These are phyloP conservation scores for Hevea brasiliensis DNA, from an alignment of 345 rosid species.

Conservation along the genomic window DNA sequence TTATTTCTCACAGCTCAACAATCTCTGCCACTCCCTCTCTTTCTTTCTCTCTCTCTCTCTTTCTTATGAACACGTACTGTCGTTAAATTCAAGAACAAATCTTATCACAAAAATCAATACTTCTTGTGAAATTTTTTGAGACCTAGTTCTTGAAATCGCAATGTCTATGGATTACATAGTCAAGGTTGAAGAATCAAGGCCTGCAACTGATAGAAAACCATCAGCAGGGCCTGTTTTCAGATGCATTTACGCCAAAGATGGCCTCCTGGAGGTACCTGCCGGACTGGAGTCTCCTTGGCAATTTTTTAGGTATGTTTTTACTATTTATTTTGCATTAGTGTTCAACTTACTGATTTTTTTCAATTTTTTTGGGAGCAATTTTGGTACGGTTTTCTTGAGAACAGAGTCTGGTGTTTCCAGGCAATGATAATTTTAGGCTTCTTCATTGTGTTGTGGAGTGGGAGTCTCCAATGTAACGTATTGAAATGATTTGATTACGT, in stretches of 20 bases:
- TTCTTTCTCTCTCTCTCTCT: neutral
- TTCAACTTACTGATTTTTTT: neutral
- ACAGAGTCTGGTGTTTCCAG: no score
- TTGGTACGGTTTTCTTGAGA: no score
- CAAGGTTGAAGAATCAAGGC: slow-evolving; percentile 68
- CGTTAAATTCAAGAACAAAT: slow-evolving; percentile 12
- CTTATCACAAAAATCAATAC: neutral
- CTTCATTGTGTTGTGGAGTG: no score
- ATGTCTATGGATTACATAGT: slow-evolving; percentile 52
- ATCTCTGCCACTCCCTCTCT: neutral
- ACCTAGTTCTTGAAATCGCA: slow-evolving; percentile 8
- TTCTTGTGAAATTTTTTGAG: neutral
- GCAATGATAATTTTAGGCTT: no score
- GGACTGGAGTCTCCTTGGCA: slow-evolving; percentile 86
- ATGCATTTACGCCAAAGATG: slow-evolving; percentile 73
- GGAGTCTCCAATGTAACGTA: no score
- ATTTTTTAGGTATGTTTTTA: slow-evolving; percentile 53
- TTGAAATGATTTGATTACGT: no score
- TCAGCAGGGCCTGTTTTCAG: slow-evolving; percentile 85
- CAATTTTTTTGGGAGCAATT: neutral
- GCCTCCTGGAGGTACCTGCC: slow-evolving; percentile 56
- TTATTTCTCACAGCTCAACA: slow-evolving; percentile 37
- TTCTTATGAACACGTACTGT: neutral
- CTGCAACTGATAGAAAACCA: slow-evolving; percentile 47
- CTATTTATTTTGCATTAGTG: neutral